Base-by-base conservation (phyloP, 805 yeast species). In the Metschnikowia lunata region DNA sequence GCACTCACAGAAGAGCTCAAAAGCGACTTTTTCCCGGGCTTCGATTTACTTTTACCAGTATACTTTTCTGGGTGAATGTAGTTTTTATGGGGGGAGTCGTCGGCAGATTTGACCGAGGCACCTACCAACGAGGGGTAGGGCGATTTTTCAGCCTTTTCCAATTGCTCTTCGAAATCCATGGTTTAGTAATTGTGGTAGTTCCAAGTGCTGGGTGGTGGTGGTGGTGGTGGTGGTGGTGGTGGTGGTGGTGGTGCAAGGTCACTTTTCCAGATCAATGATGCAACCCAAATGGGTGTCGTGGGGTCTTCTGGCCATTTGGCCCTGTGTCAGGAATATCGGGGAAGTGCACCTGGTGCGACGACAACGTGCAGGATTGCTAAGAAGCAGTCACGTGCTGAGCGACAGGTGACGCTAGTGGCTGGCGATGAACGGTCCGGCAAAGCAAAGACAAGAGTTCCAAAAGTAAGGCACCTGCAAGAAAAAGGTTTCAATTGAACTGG, bases 41-140 rank as follows among this genome's bases (percentile, higher is more conserved):
- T 50, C 40, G 49, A 37, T 32, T 53, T 57, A 35, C 43, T 47
- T 15, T 54, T 52, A 12, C 66, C 66, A 26, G 58, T 61, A 49
- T 62, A 62, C 50, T 69, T 67, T 48, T 72, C 78, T 13, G 78
- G 71, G 49, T 74, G 63, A 61, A 69, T 66, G 56, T 68, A 68
- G 55, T 71, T 67, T 43, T 73, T 62, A 63, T 71, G 66, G 55
- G 68, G 43, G 14, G 73, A 67, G 52, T 71, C 76, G 54, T 71
- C 76, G 26, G 75, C 75, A 1, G 75, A 70, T 48, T 76, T 61
- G 36, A 79, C 60, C 11, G 80, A 71, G 8, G 77, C 63, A 9
- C 83, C 83, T 28, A 78, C 75, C 49, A 79, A 64, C 26, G 82
- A 76, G 8, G 83, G 82, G 18, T 70, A 60, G 14, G 62, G 57